Evolutionary conservation across 352 stramenopile genomes (phyloP), one percentile per base, ranked within the genome.

Genomic region (Globisporangium nagaii): DNA sequence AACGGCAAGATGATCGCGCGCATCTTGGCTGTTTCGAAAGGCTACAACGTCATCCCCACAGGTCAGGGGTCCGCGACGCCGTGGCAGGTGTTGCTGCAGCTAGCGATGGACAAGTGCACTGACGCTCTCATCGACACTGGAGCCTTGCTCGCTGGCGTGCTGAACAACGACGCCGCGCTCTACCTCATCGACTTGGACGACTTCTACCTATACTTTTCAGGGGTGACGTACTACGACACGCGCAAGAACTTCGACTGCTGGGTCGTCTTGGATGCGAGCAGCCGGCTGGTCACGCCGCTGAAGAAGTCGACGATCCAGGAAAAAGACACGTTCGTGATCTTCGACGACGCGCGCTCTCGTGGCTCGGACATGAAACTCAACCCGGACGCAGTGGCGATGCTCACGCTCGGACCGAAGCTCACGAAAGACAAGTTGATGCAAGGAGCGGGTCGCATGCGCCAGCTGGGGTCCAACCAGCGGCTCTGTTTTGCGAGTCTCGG

Each of bases 361-460:
- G 89, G 88, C 3, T 84, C 87, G 0, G 90, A 97, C 58, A 86
- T 98, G 73, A 95, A 96, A 58, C 59, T 97, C 8, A 54, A 61
- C 12, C 19, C 54, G n/a, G 34, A 92, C 9, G 82, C 84, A 2
- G 51, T 85, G 5, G 89, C 86, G 12, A 54, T 96, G 45, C 47
- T 96, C 24, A 97, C 89, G 5, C 65, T 97, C 1, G 88, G 84
- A 0, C 84, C 86, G 7, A 83, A 79, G 19, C 71, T 97, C 20
- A 90, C 82, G 0, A 98, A 97, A 45, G 91, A 97, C 60, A 97
- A 97, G 53, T 51, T 97, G 3, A 96, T 97, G 88, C 90, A 97
- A 62, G 90, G 85, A n/a, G 86, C 84, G 1, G 89, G 88, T 13
- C 75, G 90, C 1, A 81, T 97, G 70, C 68, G 89, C 4, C 80